Conservation (phyloP, 257 asterid species). For the Datura wrightii region DNA sequence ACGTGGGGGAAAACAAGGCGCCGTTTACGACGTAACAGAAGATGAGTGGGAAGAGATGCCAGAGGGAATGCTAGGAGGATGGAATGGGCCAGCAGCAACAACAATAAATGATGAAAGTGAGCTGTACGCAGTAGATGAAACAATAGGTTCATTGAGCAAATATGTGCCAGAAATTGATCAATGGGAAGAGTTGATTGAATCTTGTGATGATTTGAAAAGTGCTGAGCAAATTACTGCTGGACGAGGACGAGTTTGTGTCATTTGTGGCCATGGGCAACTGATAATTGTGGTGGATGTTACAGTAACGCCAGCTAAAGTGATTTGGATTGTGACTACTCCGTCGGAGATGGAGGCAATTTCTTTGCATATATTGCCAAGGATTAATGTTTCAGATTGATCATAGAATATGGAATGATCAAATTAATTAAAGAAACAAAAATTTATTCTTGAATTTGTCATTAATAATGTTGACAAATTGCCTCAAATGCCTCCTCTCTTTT, state of each 20-base stretch:
- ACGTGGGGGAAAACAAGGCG: slow-evolving; percentile 54
- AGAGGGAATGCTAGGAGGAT: slow-evolving; percentile 68
- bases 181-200: slow-evolving; percentile 61
- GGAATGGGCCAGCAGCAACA: slow-evolving; percentile 73
- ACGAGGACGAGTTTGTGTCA: slow-evolving; percentile 64
- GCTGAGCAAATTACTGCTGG: slow-evolving; percentile 64
- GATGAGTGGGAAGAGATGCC: slow-evolving; percentile 67
- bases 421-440: background rate
- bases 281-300: slow-evolving; percentile 61
- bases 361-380: slow-evolving; percentile 72
- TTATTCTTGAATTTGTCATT: too few species aligned
- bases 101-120: slow-evolving; percentile 42
- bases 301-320: slow-evolving; percentile 42
- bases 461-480: too few species aligned
- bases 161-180: slow-evolving; percentile 54
- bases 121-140: slow-evolving; percentile 67
- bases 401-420: background rate
- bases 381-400: slow-evolving; percentile 38
- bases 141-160: slow-evolving; percentile 53
- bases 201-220: slow-evolving; percentile 54
- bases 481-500: too few species aligned
- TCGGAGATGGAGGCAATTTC: slow-evolving; percentile 61
- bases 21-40: slow-evolving; percentile 41
- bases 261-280: slow-evolving; percentile 44
- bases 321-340: slow-evolving; percentile 60